Base-by-base conservation (phyloP, 352 stramenopile genomes). In the Phytophthora crassamura region DNA sequence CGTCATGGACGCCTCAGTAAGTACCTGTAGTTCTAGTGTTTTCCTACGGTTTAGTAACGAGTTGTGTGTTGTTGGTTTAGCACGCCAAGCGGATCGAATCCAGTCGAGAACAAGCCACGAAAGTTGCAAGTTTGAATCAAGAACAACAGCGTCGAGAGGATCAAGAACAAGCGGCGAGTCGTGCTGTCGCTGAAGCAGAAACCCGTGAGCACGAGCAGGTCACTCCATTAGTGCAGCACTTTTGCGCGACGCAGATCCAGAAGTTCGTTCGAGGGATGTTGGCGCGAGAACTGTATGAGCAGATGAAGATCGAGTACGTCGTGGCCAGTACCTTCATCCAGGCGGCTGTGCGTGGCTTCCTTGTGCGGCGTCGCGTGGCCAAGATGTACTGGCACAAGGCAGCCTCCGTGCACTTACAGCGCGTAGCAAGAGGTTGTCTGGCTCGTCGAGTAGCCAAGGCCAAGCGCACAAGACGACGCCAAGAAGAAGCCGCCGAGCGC, bases 251-350 rank as follows among this genome's bases (percentile, higher is more conserved):
- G 22, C 50, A 88, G 33, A 93, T 97, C 49, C 88, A 97, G 60
- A 88, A 86, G 28, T 69, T 92, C 6, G 80, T 67, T 3, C 83
- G 89, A 16, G 89, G 88, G 1, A 86, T 93, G 64, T 51, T 94
- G 34, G 83, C 86, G 11, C 78, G 89, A 15, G 65, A 75, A 8
- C 59, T 69, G 41, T 93, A 84, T 39, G 76, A 71, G 12, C 69
- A 56, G 32, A 71, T 92, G 43, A 82, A 82, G 66, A 85, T 93
- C 33, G 78, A 87, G 59, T 91, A 80, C 20, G 82, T 80, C 35
- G 78, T 93, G 33, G 73, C 81, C 25, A 93, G 86, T 57, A 90
- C 80, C 16, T 93, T 84, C 49, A 95, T 96, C 48, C 84, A 96
- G 38, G 77, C 87, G 0, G 78, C 69, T 2, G 71, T 86, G 6